Percentiles rank a stretch among this genome's conserved stretches.
Evolutionary conservation across 2,329 filamentous ascomycete genomes (phyloP).

Genomic region (Aureobasidium sp.): DNA sequence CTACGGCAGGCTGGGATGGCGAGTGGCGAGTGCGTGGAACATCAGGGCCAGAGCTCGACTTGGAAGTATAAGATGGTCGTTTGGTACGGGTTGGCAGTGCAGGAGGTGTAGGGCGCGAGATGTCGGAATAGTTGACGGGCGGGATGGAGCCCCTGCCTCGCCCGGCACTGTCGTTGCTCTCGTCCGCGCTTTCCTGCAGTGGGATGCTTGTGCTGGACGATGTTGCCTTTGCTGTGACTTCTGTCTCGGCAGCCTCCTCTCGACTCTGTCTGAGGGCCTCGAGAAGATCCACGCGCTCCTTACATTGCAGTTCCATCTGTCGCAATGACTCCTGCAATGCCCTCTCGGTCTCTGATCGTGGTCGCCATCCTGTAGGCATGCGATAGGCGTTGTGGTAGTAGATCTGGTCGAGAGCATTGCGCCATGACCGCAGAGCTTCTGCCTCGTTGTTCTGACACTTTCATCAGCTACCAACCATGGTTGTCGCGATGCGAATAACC

Average conservation of each 20-base stretch:
- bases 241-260: conserved; percentile 26
- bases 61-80: conserved; percentile 36
- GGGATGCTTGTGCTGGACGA: conserved; percentile 14
- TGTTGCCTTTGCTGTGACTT: neutral
- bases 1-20: conserved; percentile 6
- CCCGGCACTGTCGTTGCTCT: conserved; percentile 37
- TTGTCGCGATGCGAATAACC: neutral
- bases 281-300: conserved; percentile 83
- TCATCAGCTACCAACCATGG: neutral
- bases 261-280: conserved; percentile 67
- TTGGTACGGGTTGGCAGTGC: conserved; percentile 34
- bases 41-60: conserved; percentile 39
- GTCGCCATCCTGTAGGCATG: conserved; percentile 59
- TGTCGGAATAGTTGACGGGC: conserved; percentile 68
- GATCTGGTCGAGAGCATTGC: conserved; percentile 78
- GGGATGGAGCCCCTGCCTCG: conserved; percentile 78
- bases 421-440: conserved; percentile 89
- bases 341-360: conserved; percentile 75
- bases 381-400: conserved; percentile 76
- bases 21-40: conserved; percentile 2
- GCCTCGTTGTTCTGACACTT: conserved; percentile 69
- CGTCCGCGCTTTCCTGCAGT: conserved; percentile 1
- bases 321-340: conserved; percentile 73
- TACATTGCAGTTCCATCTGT: conserved; percentile 82
- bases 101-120: conserved; percentile 56